These are phyloP conservation scores for Nemania diffusa DNA, from an alignment of 2,329 filamentous ascomycete species.

Conservation along the genomic window DNA sequence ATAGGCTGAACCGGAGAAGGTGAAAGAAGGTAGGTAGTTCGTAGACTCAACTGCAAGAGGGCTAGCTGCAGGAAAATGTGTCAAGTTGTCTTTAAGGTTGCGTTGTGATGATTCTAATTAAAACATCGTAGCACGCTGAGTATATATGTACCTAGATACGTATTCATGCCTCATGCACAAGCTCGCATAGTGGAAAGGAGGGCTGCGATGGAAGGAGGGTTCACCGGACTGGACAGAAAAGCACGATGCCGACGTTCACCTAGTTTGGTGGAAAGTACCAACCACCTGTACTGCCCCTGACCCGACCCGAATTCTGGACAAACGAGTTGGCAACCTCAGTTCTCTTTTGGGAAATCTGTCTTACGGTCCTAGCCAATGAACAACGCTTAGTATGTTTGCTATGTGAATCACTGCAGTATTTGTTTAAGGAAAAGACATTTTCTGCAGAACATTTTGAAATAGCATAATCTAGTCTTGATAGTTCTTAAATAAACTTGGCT, in stretches of 20 bases:
- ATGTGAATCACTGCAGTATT: background rate
- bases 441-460: background rate
- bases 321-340: background rate
- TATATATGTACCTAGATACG: background rate
- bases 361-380: slow-evolving; percentile 1
- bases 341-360: slow-evolving; percentile 6
- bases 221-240: background rate
- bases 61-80: background rate
- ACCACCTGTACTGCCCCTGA: background rate
- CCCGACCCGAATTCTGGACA: background rate
- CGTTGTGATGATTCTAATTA: background rate
- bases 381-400: background rate
- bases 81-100: background rate
- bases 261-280: background rate
- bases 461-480: background rate
- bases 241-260: background rate
- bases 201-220: background rate
- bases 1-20: background rate
- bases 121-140: background rate
- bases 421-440: background rate
- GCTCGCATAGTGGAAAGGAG: background rate
- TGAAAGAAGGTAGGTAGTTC: background rate
- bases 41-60: background rate
- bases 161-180: background rate
- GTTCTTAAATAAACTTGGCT: background rate